Evolutionary conservation across 2,329 filamentous ascomycete species (phyloP).

Genomic region (Chaetothyriales sp.): DNA sequence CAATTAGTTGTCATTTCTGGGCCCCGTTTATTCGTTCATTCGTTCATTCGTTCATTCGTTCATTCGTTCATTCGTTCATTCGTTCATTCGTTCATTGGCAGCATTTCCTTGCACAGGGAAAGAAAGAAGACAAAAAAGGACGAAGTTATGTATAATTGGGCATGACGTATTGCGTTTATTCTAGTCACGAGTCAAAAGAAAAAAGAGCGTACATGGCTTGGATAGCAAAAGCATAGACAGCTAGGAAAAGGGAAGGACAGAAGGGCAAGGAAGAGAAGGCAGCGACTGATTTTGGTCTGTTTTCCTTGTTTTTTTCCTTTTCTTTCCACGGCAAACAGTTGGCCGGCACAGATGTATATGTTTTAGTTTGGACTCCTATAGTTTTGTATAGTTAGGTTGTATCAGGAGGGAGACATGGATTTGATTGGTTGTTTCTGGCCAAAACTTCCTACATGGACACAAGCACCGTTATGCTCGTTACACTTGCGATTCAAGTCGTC

Average conservation of each 20-base stretch:
- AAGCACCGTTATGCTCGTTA: background rate
- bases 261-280: too few species aligned
- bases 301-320: too few species aligned
- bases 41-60: background rate
- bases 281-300: too few species aligned
- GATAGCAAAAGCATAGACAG: background rate
- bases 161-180: too few species aligned
- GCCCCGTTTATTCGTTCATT: too few species aligned
- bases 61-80: background rate
- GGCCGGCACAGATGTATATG: too few species aligned
- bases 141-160: too few species aligned
- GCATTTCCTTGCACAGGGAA: too few species aligned
- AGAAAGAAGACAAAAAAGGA: too few species aligned
- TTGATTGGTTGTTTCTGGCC: background rate
- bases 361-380: background rate
- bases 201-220: too few species aligned
- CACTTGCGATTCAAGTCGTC: background rate
- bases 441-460: background rate
- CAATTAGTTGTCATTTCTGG: slow-evolving; percentile 8
- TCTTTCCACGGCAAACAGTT: too few species aligned
- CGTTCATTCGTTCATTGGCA: background rate
- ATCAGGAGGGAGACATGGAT: background rate
- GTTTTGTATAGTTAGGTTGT: background rate
- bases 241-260: background rate
- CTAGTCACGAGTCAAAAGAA: too few species aligned